Evolutionary conservation across 805 yeast species (phyloP), one percentile per base, ranked within the genome.

Genomic region (Nakazawaea wickerhamii): DNA sequence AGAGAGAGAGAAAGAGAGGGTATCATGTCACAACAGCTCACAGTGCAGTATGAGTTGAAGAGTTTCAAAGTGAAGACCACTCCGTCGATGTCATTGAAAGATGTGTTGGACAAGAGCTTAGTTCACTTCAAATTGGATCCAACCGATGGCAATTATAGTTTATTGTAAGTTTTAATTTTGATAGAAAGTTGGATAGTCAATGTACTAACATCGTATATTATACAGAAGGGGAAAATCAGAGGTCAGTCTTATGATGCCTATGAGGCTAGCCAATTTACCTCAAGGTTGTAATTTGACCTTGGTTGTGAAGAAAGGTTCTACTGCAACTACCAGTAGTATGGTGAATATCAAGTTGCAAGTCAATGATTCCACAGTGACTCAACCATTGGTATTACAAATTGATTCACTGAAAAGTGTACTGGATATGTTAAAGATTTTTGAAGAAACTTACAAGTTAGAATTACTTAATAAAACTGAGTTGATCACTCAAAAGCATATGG

Each of bases 251-350:
- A 61, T 67, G 27, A 45, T 72, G 26, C 77, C 79, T 1, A 53
- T 68, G 46, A 58, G 77, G 44, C 50, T 72, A 14, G 50, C 67
- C 13, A 66, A 67, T 40, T 48, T 74, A 15, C 71, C 77, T 2
- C 55, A 63, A 5, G 78, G 78, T 10, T 67, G 64, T 14, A 73
- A 68, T 35, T 43, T 74, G 27, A 55, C 55, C 6, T 47, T 71
- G 33, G 39, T 35, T 3, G 44, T 19, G 41, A 22, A 25, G 14
- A 14, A 14, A 14, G 30, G 17, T 13, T 17, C 33, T 2, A 11
- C 35, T n/a, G 4, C 30, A 6, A 34, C 37, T 7, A 23, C 40
- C n/a, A 15, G 10, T 7, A 30, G 5, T 10, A 4, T 34, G 34
- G 54, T 55, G 14, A 52, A 49, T 5, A 42, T 55, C 26, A 57